Conservation (phyloP, 345 rosid genomes). For the Salix caprea region DNA sequence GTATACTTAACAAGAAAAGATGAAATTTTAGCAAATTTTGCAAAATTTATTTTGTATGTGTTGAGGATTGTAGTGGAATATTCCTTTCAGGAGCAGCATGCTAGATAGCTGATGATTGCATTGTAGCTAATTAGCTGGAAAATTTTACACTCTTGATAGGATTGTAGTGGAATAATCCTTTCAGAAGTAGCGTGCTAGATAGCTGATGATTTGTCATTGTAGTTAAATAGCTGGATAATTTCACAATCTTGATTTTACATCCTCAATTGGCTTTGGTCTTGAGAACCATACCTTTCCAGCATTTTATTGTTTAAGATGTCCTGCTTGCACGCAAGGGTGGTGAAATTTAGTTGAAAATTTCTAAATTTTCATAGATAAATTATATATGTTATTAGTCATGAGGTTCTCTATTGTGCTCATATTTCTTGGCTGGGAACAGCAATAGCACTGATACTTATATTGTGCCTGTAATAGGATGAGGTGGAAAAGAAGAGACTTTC, state of each 20-base stretch:
- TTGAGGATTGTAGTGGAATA: background rate
- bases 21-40: background rate
- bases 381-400: background rate
- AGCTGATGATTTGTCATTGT: background rate
- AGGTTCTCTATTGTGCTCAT: background rate
- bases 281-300: background rate
- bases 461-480: constrained; percentile 46
- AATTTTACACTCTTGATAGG: background rate
- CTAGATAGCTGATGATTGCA: background rate
- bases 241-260: background rate
- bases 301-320: background rate
- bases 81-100: background rate
- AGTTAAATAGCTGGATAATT: background rate
- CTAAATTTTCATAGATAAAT: background rate
- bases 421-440: background rate
- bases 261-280: background rate
- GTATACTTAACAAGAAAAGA: background rate
- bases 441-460: background rate
- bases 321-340: background rate
- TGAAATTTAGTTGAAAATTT: background rate
- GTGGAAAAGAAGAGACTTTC: constrained; percentile 39
- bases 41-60: background rate
- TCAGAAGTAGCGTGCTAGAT: background rate
- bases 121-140: background rate
- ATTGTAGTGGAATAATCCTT: background rate